A percentile compares a stretch with the other conserved stretches of the same genome.
Conservation (phyloP, 139 green algal genomes). For the Astrephomene gubernaculifera region DNA sequence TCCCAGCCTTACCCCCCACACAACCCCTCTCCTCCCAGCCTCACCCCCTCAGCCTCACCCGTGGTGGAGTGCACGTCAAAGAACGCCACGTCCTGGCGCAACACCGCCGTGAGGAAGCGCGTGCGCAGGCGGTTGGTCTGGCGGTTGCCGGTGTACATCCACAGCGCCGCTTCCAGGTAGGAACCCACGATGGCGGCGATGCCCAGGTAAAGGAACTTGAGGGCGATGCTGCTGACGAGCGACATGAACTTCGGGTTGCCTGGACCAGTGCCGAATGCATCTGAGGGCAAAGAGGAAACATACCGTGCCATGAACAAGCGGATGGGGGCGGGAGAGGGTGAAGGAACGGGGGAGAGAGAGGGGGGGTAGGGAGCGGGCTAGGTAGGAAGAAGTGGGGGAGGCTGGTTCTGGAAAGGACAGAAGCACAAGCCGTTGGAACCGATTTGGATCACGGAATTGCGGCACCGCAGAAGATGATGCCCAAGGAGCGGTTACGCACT, state of each 20-base stretch:
- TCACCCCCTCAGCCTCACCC: too few relatives aligned
- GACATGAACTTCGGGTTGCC: not conserved
- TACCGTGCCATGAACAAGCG: too few relatives aligned
- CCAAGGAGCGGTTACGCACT: too few relatives aligned
- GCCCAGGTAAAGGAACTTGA: slow-evolving; percentile 81
- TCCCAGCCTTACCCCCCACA: not conserved
- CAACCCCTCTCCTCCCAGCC: not conserved
- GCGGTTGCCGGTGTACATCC: slow-evolving; percentile 55
- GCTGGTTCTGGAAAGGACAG: too few relatives aligned
- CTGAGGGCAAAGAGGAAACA: not conserved
- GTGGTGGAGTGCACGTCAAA: slow-evolving; percentile 82
- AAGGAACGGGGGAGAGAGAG: too few relatives aligned
- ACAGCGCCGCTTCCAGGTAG: slow-evolving; percentile 56
- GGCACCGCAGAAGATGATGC: too few relatives aligned
- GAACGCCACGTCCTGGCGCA: slow-evolving; percentile 89
- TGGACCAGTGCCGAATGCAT: not conserved
- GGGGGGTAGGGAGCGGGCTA: too few relatives aligned
- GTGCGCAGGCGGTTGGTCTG: slow-evolving; percentile 55
- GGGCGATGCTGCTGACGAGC: slow-evolving; percentile 41
- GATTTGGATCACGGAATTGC: too few relatives aligned
- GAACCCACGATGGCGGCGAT: slow-evolving; percentile 55
- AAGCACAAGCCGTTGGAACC: too few relatives aligned
- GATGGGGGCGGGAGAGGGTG: too few relatives aligned
- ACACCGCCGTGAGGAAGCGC: slow-evolving; percentile 67
- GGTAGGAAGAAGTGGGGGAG: too few relatives aligned